phyloP scores from a whole-genome alignment of 2,329 filamentous ascomycete genomes.

The Lasiodiplodia sp. region DNA sequence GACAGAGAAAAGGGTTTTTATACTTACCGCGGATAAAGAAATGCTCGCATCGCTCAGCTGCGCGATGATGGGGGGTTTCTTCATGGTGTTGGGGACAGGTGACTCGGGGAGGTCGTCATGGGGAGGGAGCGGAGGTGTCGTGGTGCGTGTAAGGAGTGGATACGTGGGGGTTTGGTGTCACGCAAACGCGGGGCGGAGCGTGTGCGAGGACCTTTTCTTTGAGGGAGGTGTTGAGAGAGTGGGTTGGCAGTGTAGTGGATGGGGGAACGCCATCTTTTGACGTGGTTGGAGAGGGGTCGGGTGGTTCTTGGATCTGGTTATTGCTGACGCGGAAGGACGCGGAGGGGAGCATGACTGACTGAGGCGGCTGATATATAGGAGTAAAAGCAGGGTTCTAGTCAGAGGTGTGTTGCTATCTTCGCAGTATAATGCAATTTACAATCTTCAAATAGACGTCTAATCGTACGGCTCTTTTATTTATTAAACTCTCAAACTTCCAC shows the following conservation, averaged over 20 bases:
- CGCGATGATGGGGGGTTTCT: neutral
- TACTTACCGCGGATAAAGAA: neutral
- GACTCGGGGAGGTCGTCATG: neutral
- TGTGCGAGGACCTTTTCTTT: neutral
- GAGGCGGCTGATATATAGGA: no score
- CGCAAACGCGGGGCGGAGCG: neutral
- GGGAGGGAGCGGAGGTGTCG: neutral
- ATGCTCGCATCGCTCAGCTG: neutral
- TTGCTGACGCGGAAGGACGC: neutral
- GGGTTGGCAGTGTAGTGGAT: neutral
- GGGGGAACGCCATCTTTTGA: neutral
- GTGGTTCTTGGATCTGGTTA: neutral
- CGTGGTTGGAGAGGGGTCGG: neutral
- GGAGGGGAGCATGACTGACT: no score
- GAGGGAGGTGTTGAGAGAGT: neutral
- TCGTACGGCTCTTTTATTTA: no score
- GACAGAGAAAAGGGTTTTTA: neutral
- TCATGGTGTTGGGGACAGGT: neutral
- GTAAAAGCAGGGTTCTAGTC: no score
- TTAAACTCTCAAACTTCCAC: no score
- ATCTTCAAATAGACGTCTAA: no score
- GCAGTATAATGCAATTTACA: no score
- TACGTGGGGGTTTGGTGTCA: neutral
- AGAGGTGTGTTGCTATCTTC: no score
- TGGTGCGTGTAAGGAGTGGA: neutral